phyloP scores from a whole-genome alignment of 2,329 filamentous ascomycete genomes.

The Tolypocladium paradoxum region DNA sequence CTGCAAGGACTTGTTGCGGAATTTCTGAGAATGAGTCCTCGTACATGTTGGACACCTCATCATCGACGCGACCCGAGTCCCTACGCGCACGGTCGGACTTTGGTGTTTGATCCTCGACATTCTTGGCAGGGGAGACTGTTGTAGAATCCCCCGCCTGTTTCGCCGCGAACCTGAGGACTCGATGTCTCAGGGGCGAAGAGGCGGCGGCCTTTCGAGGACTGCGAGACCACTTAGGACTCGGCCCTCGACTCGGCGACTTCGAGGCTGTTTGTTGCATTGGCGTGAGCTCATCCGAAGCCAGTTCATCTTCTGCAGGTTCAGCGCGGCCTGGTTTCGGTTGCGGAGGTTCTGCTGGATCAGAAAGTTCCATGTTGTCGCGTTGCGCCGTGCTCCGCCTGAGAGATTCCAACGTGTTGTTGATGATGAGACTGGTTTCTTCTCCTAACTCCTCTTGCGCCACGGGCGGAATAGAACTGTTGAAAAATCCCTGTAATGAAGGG shows the following conservation, averaged over 20 bases:
- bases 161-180: slow-evolving; percentile 20
- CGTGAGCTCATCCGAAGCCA: slow-evolving; percentile 7
- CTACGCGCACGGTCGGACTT: background rate
- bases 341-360: slow-evolving; percentile 4
- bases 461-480: slow-evolving; percentile 21
- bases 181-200: slow-evolving; percentile 21
- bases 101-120: slow-evolving; percentile 3
- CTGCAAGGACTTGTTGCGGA: slow-evolving; percentile 37
- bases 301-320: slow-evolving; percentile 1
- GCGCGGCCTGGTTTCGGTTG: background rate
- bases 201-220: slow-evolving; percentile 23
- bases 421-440: slow-evolving; percentile 45
- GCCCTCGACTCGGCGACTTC: slow-evolving; percentile 11
- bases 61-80: slow-evolving; percentile 7
- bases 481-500: slow-evolving; percentile 35
- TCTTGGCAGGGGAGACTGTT: background rate
- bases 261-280: slow-evolving; percentile 8
- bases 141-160: slow-evolving; percentile 11
- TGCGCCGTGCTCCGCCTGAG: slow-evolving; percentile 24
- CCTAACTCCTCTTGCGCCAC: slow-evolving; percentile 35
- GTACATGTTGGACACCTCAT: slow-evolving; percentile 26
- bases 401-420: slow-evolving; percentile 43
- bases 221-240: slow-evolving; percentile 18
- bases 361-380: slow-evolving; percentile 4
- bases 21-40: slow-evolving; percentile 50